Evolutionary conservation across 768 basidiomycete genomes (phyloP).

Genomic region (Melanogaster broomeanus): DNA sequence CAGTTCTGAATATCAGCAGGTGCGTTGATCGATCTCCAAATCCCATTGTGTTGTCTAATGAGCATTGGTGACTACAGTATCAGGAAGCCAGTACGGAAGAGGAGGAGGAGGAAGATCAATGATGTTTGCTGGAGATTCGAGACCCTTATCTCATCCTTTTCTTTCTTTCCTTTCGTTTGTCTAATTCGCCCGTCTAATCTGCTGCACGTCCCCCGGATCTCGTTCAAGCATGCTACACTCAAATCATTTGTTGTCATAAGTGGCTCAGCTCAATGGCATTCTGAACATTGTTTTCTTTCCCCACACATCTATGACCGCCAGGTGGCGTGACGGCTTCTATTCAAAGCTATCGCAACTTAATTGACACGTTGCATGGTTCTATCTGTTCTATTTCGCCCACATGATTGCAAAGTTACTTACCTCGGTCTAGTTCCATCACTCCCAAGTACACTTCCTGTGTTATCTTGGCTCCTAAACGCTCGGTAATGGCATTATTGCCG

Average conservation of each 20-base stretch:
- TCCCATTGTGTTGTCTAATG: neutral
- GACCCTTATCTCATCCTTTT: neutral
- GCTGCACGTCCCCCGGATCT: neutral
- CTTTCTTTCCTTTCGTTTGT: constrained; percentile 1
- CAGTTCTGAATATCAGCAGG: constrained; percentile 91
- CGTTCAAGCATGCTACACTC: constrained; percentile 13
- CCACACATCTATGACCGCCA: neutral
- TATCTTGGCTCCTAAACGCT: too few relatives aligned
- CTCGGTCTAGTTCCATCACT: too few relatives aligned
- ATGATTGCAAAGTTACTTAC: too few relatives aligned
- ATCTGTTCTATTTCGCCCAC: too few relatives aligned
- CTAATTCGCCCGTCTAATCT: neutral
- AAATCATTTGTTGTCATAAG: constrained; percentile 22
- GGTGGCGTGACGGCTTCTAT: too few relatives aligned
- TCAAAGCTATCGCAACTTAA: neutral
- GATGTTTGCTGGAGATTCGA: constrained; percentile 4
- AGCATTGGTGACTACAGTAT: constrained; percentile 41
- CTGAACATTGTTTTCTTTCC: neutral
- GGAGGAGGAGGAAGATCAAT: constrained; percentile 31
- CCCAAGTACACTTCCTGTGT: too few relatives aligned
- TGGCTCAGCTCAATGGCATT: constrained; percentile 9
- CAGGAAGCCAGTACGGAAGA: constrained; percentile 59
- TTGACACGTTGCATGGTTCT: neutral
- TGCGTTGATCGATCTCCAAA: constrained; percentile 24
- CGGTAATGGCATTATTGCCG: too few relatives aligned